Conservation (phyloP, 768 basidiomycete genomes). For the Calocybe cyanea region DNA sequence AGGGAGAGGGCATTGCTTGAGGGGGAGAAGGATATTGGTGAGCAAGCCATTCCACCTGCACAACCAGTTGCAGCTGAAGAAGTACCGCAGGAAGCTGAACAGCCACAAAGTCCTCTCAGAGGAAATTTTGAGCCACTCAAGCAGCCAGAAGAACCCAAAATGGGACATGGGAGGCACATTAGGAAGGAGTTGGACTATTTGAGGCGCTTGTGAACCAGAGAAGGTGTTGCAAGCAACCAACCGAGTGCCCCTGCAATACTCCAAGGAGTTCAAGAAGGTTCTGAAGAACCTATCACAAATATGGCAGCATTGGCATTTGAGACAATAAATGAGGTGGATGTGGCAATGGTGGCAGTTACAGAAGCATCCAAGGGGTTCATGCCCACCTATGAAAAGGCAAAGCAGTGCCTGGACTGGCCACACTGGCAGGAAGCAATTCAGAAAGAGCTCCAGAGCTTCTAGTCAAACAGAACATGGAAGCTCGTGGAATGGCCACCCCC, state of each 20-base stretch:
- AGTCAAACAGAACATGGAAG: conserved; percentile 25
- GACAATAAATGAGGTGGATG: no score
- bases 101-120: no score
- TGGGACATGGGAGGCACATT: no score
- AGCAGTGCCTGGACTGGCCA: conserved; percentile 11
- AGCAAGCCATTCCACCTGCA: not conserved
- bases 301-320: no score
- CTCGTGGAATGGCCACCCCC: conserved; percentile 19
- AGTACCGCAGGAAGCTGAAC: not conserved
- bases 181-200: no score
- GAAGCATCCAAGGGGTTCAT: not conserved
- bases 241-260: no score
- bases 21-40: conserved; percentile 21
- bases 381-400: conserved; percentile 12
- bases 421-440: conserved; percentile 25
- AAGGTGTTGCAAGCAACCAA: no score
- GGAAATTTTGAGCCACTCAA: no score
- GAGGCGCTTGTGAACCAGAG: no score
- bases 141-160: no score
- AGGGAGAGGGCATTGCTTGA: conserved; percentile 11
- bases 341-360: not conserved
- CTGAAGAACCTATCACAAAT: no score
- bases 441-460: conserved; percentile 23
- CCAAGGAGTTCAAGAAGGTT: no score
- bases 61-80: not conserved